A percentile compares a stretch with the other conserved stretches of the same genome.
Evolutionary conservation across 2,329 filamentous ascomycete genomes (phyloP).

Genomic region (Claviceps humidiphila): DNA sequence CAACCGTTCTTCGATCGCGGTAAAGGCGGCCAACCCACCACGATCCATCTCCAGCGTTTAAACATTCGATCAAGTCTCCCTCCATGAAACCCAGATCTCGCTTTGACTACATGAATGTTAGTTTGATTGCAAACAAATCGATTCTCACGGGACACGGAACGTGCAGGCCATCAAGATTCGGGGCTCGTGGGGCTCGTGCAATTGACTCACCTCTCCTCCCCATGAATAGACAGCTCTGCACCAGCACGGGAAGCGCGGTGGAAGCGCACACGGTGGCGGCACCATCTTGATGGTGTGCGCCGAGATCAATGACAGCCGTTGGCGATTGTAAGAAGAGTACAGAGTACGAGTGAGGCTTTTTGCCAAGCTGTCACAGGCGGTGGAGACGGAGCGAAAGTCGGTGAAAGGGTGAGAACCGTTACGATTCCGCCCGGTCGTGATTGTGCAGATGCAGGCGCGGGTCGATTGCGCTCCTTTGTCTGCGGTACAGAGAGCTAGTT

Average conservation of each 20-base stretch:
- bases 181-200: background rate
- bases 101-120: conserved; percentile 47
- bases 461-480: background rate
- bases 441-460: background rate
- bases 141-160: no score
- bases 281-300: conserved; percentile 29
- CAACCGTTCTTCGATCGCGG: conserved; percentile 80
- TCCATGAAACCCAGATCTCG: conserved; percentile 94
- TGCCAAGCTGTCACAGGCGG: background rate
- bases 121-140: background rate
- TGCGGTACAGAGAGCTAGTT: background rate
- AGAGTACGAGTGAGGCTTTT: background rate
- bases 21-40: conserved; percentile 96
- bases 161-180: background rate
- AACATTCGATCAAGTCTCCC: conserved; percentile 92
- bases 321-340: background rate
- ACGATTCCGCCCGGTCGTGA: background rate
- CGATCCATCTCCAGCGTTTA: conserved; percentile 92
- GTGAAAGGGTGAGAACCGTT: background rate
- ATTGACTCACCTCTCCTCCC: conserved; percentile 59
- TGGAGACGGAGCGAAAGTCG: background rate
- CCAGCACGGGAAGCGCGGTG: conserved; percentile 79
- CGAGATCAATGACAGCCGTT: background rate
- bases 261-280: conserved; percentile 46
- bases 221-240: conserved; percentile 84